Conservation (phyloP, 176 grass and related monocot species). For the Paspalum notatum region DNA sequence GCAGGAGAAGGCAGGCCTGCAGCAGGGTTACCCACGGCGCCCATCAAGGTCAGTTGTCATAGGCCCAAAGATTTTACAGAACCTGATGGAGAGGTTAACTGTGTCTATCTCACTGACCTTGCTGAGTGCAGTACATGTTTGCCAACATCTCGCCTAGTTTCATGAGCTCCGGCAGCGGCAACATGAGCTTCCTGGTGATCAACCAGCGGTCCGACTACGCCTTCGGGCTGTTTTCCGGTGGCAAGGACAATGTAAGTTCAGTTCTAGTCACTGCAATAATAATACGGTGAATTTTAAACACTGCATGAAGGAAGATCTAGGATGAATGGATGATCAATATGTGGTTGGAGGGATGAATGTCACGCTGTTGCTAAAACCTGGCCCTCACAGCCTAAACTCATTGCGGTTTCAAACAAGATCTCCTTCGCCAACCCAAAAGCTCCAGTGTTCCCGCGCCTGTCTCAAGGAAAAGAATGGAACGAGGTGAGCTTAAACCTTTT, state of each 20-base stretch:
- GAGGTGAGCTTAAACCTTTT: too few relatives aligned
- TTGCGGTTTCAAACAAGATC: constrained; percentile 72
- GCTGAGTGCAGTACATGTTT: constrained; percentile 67
- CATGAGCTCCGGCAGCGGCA: constrained; percentile 51
- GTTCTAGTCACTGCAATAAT: neutral
- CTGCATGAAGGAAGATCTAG: neutral
- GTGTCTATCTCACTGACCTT: neutral
- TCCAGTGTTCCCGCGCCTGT: constrained; percentile 74
- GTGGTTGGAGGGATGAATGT: neutral
- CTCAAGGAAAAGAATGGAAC: constrained; percentile 76
- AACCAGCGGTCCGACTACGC: constrained; percentile 83
- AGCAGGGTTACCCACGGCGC: constrained; percentile 53
- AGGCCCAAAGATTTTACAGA: neutral
- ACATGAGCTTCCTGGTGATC: constrained; percentile 60
- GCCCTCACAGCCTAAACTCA: constrained; percentile 53
- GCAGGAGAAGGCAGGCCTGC: constrained; percentile 39
- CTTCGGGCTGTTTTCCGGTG: constrained; percentile 75
- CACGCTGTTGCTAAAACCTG: neutral
- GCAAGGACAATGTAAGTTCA: constrained; percentile 49
- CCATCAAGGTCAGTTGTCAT: constrained; percentile 60
- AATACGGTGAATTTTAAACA: neutral
- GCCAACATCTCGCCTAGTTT: constrained; percentile 57
- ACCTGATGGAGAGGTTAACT: neutral
- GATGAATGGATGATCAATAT: neutral
- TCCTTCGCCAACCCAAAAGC: constrained; percentile 73